These are phyloP conservation scores for Rhododendron mucronatum DNA, from an alignment of 148 eudicot genomes.

Conservation along the genomic window DNA sequence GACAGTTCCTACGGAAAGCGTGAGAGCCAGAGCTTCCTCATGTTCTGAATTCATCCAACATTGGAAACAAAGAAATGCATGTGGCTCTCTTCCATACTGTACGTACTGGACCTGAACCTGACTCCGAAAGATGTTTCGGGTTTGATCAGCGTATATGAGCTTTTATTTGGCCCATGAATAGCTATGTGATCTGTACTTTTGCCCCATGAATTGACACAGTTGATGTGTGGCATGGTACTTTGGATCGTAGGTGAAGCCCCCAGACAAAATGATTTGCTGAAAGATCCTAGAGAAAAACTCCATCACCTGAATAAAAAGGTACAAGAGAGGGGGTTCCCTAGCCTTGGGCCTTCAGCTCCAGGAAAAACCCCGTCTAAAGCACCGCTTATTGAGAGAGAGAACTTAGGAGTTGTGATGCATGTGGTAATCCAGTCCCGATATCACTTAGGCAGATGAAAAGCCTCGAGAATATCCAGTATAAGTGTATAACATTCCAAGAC, in stretches of 20 bases:
- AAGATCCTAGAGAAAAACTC: too few relatives aligned
- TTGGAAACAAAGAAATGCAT: background rate
- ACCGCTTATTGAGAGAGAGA: too few relatives aligned
- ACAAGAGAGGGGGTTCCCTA: too few relatives aligned
- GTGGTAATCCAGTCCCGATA: background rate
- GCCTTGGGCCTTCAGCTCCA: too few relatives aligned
- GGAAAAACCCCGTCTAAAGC: too few relatives aligned
- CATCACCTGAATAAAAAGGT: too few relatives aligned
- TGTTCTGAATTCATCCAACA: background rate
- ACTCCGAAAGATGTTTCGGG: background rate
- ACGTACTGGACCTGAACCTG: background rate
- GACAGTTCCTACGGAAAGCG: background rate
- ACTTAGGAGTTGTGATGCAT: background rate
- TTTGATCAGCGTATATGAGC: background rate
- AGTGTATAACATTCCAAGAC: background rate
- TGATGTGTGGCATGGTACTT: background rate
- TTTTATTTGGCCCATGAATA: background rate
- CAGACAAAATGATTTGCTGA: too few relatives aligned
- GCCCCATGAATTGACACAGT: background rate
- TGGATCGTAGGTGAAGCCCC: too few relatives aligned
- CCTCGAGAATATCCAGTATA: background rate
- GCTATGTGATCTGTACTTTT: background rate
- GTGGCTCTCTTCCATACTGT: background rate
- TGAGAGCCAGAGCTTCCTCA: background rate
- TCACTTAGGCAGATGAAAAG: background rate